Base-by-base conservation (phyloP, 805 yeast genomes). In the Yamadazyma olivae region DNA sequence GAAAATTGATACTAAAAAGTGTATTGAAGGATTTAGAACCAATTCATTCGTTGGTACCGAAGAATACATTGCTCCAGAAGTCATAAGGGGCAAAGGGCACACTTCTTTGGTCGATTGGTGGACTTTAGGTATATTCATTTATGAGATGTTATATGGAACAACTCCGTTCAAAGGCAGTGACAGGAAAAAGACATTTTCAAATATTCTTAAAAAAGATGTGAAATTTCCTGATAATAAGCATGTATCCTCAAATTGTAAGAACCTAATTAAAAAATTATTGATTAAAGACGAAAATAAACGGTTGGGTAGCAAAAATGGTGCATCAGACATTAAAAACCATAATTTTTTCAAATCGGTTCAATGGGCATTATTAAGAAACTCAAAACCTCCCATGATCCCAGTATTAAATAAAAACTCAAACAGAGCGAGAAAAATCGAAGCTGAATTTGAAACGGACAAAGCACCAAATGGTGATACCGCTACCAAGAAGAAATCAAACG, bases 61-160 rank as follows among this genome's bases (percentile, higher is more conserved):
- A 56, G 99, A 93, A 56, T 93, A 93, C 58, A 89, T 93, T 51
- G 98, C 99, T 0, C 99, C 99, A 0, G 99, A 93, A 54, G 99
- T 93, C 4, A 93, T 93, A 36, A 71, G 93, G 57, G 98, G 98
- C 1, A 86, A 90, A 49, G 99, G 99, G 2, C 99, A 93, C 52
- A 91, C 98, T 1, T 83, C 91, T 6, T 96, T 98, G 0, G 99
- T 93, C 13, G 99, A 93, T 59, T 93, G 99, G 99, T 93, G 99
- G 99, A 93, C 99, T 0, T 67, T 93, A 46, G 99, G 99, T 3
- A 89, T 93, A 15, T 72, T 93, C 50, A 68, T 89, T 17, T 95
- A 79, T 59, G 99, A 93, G 56, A 93, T 93, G 99, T 64, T 93
- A 16, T 90, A 79, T 59, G 98, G 98, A 1, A 84, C 88, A 6